Evolutionary conservation across 441 rosid genomes (phyloP).

Genomic region (Adansonia rubrostipa): DNA sequence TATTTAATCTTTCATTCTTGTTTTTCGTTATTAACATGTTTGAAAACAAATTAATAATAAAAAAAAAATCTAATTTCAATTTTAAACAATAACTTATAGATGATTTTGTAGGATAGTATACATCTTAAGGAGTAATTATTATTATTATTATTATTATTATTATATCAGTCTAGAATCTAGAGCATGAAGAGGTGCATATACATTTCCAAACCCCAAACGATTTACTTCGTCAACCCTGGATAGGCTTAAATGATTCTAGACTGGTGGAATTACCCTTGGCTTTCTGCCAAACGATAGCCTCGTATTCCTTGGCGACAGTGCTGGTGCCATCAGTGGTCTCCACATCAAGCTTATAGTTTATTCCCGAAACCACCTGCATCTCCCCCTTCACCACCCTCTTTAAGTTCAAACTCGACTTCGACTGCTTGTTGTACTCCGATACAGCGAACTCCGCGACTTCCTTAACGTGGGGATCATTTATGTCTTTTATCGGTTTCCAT

Average conservation of each 20-base stretch:
- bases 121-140: not conserved
- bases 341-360: slow-evolving; percentile 42
- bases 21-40: too few relatives aligned
- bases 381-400: slow-evolving; percentile 39
- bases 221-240: not conserved
- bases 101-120: not conserved
- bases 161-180: not conserved
- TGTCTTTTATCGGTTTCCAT: slow-evolving; percentile 43
- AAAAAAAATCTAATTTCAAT: too few relatives aligned
- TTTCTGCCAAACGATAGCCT: slow-evolving; percentile 54
- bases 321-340: slow-evolving; percentile 26
- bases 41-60: too few relatives aligned
- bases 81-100: too few relatives aligned
- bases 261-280: slow-evolving; percentile 34
- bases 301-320: slow-evolving; percentile 26
- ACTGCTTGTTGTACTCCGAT: slow-evolving; percentile 39
- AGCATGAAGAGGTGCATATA: not conserved
- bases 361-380: slow-evolving; percentile 47
- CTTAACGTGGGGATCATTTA: slow-evolving; percentile 33
- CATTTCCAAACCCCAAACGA: not conserved
- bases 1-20: too few relatives aligned
- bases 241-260: slow-evolving; percentile 41
- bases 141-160: not conserved
- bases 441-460: slow-evolving; percentile 46
- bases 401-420: slow-evolving; percentile 32